A percentile compares a stretch with the other conserved stretches of the same genome.
Conservation (phyloP, 2,329 filamentous ascomycete genomes). For the Aphanoascus verrucosus region DNA sequence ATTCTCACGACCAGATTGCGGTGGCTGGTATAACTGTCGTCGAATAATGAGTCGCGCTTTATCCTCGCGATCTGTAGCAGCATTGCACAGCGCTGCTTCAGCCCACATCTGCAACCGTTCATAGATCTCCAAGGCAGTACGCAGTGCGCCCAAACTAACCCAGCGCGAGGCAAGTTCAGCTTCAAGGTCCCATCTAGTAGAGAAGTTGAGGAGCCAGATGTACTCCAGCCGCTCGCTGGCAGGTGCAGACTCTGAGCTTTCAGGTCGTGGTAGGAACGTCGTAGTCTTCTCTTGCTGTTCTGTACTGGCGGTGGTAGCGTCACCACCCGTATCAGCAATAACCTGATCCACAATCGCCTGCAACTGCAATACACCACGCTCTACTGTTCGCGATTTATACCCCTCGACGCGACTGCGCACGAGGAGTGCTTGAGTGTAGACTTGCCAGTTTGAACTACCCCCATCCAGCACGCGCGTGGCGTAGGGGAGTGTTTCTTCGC, state of each 20-base stretch:
- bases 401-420: constrained; percentile 84
- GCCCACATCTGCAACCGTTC: constrained; percentile 88
- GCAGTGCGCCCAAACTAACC: constrained; percentile 75
- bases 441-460: constrained; percentile 91
- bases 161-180: constrained; percentile 88
- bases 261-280: constrained; percentile 70
- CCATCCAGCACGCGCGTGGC: constrained; percentile 78
- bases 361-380: constrained; percentile 80
- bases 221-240: constrained; percentile 68
- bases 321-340: constrained; percentile 63
- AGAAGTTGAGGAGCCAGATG: constrained; percentile 71
- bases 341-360: constrained; percentile 94
- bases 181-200: constrained; percentile 87
- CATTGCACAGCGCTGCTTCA: constrained; percentile 83
- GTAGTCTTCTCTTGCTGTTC: constrained; percentile 44
- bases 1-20: constrained; percentile 37
- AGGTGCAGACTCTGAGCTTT: constrained; percentile 58
- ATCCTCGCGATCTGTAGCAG: constrained; percentile 65
- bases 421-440: constrained; percentile 87
- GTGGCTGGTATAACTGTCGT: constrained; percentile 65
- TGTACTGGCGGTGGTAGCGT: constrained; percentile 29
- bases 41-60: constrained; percentile 69
- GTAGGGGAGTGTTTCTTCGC: constrained; percentile 89
- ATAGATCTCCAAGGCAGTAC: constrained; percentile 91
- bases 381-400: constrained; percentile 74